Base-by-base conservation (phyloP, 371 early-diverging fungal genomes). In the Mortierella sp. region DNA sequence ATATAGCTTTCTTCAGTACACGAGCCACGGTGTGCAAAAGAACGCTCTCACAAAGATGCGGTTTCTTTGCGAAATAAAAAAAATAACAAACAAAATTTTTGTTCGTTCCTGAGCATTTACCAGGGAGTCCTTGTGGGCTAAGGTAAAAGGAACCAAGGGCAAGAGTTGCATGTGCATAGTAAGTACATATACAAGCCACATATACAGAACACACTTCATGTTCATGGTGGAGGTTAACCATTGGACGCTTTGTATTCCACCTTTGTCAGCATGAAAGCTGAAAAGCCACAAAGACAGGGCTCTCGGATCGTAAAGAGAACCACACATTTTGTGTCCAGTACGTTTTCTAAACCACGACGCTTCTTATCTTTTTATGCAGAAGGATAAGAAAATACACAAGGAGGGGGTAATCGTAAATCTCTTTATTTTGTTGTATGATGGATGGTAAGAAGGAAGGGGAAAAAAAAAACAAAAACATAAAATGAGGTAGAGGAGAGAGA, bases 191-290 rank as follows among this genome's bases (percentile, higher is more conserved):
- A 63, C 63, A 32, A 29, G 32, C 14, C 60, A 29, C 3, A 58
- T 29, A 63, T 14, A 6, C 27, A 0, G 54, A 6, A 24, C 51
- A 49, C 21, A 18, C 14, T 10, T 56, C n/a, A 29, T 32, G 32
- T n/a, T 4, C 41, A 10, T 2, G 38, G 38, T 21, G 68, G 65
- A 21, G 49, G 81, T 41, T 6, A 46, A 72, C 32, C 71, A 72
- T 49, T 46, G 72, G 68, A 68, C 24, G 24, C 7, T 21, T 4
- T 68, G 38, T 35, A 68, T 68, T 68, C 18, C 6, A 3, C 43
- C 68, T 68, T 68, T 68, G 68, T 68, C 68, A 68, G 68, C 68
- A 68, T 24, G 68, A 68, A 68, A 38, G 24, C 24, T 10, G 35
- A 68, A 68, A 65, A 29, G 29, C 56, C 51, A 51, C 51, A 16